A percentile compares a stretch with the other conserved stretches of the same genome.
Conservation (phyloP, 257 asterid genomes). For the Leptodermis oblonga region DNA sequence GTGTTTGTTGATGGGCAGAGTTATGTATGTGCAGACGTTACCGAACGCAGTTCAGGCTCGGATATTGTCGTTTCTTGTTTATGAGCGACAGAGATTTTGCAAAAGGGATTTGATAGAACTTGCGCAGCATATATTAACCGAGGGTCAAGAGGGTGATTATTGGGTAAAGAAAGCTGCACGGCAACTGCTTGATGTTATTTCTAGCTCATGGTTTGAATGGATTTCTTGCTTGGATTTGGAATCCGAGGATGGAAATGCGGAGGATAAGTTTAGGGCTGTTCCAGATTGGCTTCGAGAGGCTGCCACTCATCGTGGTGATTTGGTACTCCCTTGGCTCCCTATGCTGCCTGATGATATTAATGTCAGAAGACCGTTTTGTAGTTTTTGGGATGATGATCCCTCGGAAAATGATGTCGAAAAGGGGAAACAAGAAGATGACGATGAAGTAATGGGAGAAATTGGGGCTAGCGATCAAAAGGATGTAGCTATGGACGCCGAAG, state of each 20-base stretch:
- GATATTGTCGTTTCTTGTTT: slow-evolving; percentile 50
- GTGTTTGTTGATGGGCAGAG: slow-evolving; percentile 34
- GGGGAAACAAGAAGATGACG: slow-evolving; percentile 24
- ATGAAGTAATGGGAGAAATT: slow-evolving; percentile 35
- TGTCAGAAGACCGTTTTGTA: slow-evolving; percentile 21
- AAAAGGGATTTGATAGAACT: slow-evolving; percentile 42
- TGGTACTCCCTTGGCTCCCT: slow-evolving; percentile 70
- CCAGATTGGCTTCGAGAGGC: slow-evolving; percentile 58
- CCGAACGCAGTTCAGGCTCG: slow-evolving; percentile 63
- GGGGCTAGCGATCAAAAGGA: slow-evolving; percentile 25
- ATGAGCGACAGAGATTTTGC: slow-evolving; percentile 48
- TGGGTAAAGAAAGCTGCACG: slow-evolving; percentile 76
- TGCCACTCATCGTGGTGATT: slow-evolving; percentile 25
- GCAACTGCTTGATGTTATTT: slow-evolving; percentile 55
- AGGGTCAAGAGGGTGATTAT: slow-evolving; percentile 43
- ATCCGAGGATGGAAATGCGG: slow-evolving; percentile 48
- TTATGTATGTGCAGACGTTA: slow-evolving; percentile 57
- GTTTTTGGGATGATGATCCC: slow-evolving; percentile 32
- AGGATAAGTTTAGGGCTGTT: slow-evolving; percentile 43
- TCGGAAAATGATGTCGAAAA: slow-evolving; percentile 23
- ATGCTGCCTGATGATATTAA: slow-evolving; percentile 32
- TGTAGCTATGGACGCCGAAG: slow-evolving; percentile 29
- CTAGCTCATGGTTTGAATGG: slow-evolving; percentile 48
- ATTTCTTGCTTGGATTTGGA: slow-evolving; percentile 54
- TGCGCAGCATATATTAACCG: slow-evolving; percentile 42